Conservation (phyloP, 2,329 filamentous ascomycete genomes). For the Mycocentrospora acerina region DNA sequence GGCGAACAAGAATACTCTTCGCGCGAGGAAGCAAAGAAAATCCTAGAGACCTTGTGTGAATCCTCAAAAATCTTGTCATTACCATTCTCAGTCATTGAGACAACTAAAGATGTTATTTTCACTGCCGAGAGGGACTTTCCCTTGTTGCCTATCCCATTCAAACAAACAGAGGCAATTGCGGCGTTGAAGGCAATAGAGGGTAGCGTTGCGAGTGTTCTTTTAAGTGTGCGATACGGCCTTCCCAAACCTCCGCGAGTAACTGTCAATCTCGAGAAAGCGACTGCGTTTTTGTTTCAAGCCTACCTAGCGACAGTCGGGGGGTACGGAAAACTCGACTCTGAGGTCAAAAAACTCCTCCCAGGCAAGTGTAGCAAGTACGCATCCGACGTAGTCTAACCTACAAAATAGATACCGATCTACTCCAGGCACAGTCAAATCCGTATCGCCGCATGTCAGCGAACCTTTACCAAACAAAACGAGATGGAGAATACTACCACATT, state of each 20-base stretch:
- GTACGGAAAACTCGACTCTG: constrained; percentile 45
- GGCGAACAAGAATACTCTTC: constrained; percentile 25
- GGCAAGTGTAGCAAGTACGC: constrained; percentile 32
- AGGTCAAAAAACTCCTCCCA: constrained; percentile 51
- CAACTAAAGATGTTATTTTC: constrained; percentile 32
- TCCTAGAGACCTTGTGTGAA: constrained; percentile 34
- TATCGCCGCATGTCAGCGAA: constrained; percentile 75
- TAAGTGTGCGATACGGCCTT: constrained; percentile 57
- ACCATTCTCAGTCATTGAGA: constrained; percentile 30
- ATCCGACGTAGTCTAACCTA: too few species aligned
- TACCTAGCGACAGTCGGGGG: constrained; percentile 60
- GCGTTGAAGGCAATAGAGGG: constrained; percentile 63
- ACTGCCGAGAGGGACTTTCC: constrained; percentile 42
- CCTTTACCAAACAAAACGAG: constrained; percentile 65
- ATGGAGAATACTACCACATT: constrained; percentile 71
- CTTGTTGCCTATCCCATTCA: constrained; percentile 50
- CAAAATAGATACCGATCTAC: constrained; percentile 66
- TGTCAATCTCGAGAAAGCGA: constrained; percentile 56
- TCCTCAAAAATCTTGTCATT: constrained; percentile 39
- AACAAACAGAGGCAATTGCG: constrained; percentile 55
- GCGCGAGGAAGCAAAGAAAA: constrained; percentile 34
- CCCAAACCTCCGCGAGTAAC: constrained; percentile 45
- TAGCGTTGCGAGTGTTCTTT: constrained; percentile 60
- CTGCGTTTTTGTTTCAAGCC: constrained; percentile 61
- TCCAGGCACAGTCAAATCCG: constrained; percentile 68